These are phyloP conservation scores for Calonectria naviculata DNA, from an alignment of 2,329 filamentous ascomycete genomes.

Conservation along the genomic window DNA sequence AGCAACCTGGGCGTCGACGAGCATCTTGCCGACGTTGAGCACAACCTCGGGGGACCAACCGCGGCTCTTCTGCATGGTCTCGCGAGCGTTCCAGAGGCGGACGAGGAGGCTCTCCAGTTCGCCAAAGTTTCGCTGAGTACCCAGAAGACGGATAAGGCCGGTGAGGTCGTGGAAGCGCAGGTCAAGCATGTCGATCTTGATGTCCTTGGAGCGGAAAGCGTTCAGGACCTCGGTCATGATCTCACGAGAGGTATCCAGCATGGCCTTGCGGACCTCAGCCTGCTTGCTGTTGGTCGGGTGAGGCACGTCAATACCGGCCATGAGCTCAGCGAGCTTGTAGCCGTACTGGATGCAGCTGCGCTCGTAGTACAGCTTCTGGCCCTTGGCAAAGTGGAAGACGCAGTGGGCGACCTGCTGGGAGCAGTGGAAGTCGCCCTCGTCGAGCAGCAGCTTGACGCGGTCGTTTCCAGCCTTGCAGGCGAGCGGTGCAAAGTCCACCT, in stretches of 20 bases:
- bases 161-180: constrained; percentile 57
- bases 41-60: constrained; percentile 37
- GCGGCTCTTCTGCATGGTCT: constrained; percentile 29
- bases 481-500: constrained; percentile 51
- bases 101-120: constrained; percentile 52
- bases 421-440: constrained; percentile 50
- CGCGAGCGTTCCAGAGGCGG: constrained; percentile 36
- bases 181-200: constrained; percentile 57
- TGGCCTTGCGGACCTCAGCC: constrained; percentile 21
- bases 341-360: constrained; percentile 52
- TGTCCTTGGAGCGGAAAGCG: constrained; percentile 53
- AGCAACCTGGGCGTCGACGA: constrained; percentile 35
- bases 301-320: constrained; percentile 53
- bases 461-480: constrained; percentile 46
- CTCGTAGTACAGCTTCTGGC: constrained; percentile 54
- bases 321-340: constrained; percentile 56
- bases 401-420: constrained; percentile 56
- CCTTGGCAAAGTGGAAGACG: constrained; percentile 54
- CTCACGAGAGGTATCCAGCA: constrained; percentile 36
- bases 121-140: constrained; percentile 57
- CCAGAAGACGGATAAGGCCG: constrained; percentile 57
- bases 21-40: constrained; percentile 37
- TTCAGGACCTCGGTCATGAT: constrained; percentile 49
- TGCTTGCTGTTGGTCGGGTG: constrained; percentile 46
- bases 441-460: constrained; percentile 49